Evolutionary conservation across 1,139 yeast genomes (phyloP).

Genomic region (Lodderomyces orthopsilosis): DNA sequence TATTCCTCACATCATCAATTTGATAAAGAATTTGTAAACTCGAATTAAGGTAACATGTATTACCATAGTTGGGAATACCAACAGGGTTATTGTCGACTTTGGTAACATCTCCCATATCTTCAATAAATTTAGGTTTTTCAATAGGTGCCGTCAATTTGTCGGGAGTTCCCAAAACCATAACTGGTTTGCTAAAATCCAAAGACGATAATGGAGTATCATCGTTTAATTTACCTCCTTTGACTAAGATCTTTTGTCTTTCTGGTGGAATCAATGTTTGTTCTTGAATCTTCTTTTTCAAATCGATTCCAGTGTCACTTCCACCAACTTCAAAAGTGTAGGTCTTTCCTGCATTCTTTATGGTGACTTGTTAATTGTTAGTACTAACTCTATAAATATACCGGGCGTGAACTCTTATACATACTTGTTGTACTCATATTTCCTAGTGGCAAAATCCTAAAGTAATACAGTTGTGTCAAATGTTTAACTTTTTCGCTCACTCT

Average conservation of each 20-base stretch:
- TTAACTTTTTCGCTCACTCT: neutral
- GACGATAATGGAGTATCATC: constrained; percentile 52
- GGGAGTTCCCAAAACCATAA: constrained; percentile 93
- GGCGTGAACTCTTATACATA: neutral
- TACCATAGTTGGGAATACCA: constrained; percentile 86
- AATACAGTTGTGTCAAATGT: no score
- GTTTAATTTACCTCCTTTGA: constrained; percentile 83
- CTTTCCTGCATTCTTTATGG: constrained; percentile 84
- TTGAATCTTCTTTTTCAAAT: constrained; percentile 68
- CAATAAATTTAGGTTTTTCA: constrained; percentile 58
- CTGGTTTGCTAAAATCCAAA: constrained; percentile 62
- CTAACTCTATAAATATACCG: neutral
- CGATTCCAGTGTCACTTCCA: constrained; percentile 57
- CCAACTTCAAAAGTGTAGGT: constrained; percentile 66
- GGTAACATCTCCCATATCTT: constrained; percentile 54
- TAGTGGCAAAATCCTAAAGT: constrained; percentile 6
- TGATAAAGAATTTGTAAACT: constrained; percentile 77
- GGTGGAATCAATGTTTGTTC: constrained; percentile 78
- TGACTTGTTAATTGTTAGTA: constrained; percentile 20
- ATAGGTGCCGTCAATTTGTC: constrained; percentile 64
- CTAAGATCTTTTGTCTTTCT: constrained; percentile 83
- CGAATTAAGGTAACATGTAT: constrained; percentile 92
- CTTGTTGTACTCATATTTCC: constrained; percentile 4
- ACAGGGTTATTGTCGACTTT: constrained; percentile 57
- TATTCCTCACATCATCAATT: constrained; percentile 55